Base-by-base conservation (phyloP, 208 protist genomes). In the Leishmania tropica region DNA sequence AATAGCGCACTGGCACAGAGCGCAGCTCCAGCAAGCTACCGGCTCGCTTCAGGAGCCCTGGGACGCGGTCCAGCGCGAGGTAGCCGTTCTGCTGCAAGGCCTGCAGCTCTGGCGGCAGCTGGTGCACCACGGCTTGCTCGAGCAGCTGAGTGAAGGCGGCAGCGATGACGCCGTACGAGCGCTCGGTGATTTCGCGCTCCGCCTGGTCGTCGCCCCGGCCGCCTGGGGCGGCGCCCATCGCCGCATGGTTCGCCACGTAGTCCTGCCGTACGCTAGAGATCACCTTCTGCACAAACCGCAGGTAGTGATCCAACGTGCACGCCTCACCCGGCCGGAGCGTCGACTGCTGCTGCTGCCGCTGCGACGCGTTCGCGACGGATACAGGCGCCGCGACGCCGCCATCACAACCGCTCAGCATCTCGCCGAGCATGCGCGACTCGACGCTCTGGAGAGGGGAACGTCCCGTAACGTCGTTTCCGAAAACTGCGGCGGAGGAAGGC, bases 251-350 rank as follows among this genome's bases (percentile, higher is more conserved):
- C 24, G 80, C 73, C 37, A 76, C 71, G 76, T 87, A 86, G 74
- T 97, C 92, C 82, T 92, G 80, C 62, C 92, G 89, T 65, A 97
- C 91, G 80, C 91, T 93, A 35, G 80, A 68, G 45, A 92, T 19
- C 1, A 97, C 92, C 75, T 94, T 97, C 62, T 88, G 85, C 40
- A 88, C 78, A 68, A 97, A 93, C 42, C 83, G 84, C 15, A 88
- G 51, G 78, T 95, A 97, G 83, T 95, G 94, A 62, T 93, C 89
- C 28, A 97, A 79, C n/a, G 94, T 97, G 78, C 94, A 97, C 35
- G 88, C 85, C 77, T 91, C 85, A 31, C 94, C 94, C 24, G 93
- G 82, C 0, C 85, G 86, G n/a, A 92, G 79, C 56, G 87, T 42
- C 37, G 31, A 45, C 53, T 76, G 73, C 48, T 28, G 73, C 28